A percentile compares a stretch with the other conserved stretches of the same genome.
phyloP scores from a whole-genome alignment of 768 basidiomycete genomes.

The Strobilomyces confusus region DNA sequence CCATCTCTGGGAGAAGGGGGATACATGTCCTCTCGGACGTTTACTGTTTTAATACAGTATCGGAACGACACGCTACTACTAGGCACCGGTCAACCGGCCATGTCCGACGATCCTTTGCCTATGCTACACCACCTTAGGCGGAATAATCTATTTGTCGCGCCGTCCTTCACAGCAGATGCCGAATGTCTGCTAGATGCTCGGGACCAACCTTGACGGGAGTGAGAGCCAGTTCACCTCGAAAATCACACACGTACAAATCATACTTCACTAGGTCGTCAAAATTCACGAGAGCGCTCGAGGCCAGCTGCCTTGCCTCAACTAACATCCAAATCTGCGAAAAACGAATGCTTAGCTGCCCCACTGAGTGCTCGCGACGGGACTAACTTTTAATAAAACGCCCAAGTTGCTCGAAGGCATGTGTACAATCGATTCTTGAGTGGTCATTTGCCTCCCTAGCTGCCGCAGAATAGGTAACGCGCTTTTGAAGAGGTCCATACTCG shows the following conservation, averaged over 20 bases:
- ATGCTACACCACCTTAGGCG: slow-evolving; percentile 18
- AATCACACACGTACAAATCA: slow-evolving; percentile 61
- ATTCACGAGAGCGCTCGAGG: slow-evolving; percentile 70
- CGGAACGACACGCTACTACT: slow-evolving; percentile 15
- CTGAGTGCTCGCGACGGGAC: slow-evolving; percentile 12
- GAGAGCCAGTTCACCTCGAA: slow-evolving; percentile 6
- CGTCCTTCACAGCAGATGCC: not conserved
- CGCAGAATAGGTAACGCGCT: slow-evolving; percentile 91
- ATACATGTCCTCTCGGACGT: not conserved
- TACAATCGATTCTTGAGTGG: slow-evolving; percentile 59
- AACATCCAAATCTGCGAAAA: slow-evolving; percentile 77
- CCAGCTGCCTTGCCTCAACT: slow-evolving; percentile 88
- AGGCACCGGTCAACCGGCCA: slow-evolving; percentile 7
- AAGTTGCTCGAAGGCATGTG: slow-evolving; percentile 67
- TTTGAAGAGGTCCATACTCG: slow-evolving; percentile 89
- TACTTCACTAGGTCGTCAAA: slow-evolving; percentile 85
- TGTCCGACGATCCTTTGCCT: slow-evolving; percentile 7
- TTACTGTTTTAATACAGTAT: slow-evolving; percentile 7
- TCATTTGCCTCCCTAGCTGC: slow-evolving; percentile 90
- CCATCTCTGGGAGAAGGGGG: slow-evolving; percentile 20
- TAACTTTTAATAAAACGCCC: slow-evolving; percentile 84
- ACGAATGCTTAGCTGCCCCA: not conserved
- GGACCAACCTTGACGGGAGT: slow-evolving; percentile 42
- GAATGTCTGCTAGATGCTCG: slow-evolving; percentile 37
- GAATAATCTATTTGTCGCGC: slow-evolving; percentile 13